A percentile compares a stretch with the other conserved stretches of the same genome.
phyloP scores from a whole-genome alignment of 1,284 basidiomycete species.

The Sporisorium reilianum region DNA sequence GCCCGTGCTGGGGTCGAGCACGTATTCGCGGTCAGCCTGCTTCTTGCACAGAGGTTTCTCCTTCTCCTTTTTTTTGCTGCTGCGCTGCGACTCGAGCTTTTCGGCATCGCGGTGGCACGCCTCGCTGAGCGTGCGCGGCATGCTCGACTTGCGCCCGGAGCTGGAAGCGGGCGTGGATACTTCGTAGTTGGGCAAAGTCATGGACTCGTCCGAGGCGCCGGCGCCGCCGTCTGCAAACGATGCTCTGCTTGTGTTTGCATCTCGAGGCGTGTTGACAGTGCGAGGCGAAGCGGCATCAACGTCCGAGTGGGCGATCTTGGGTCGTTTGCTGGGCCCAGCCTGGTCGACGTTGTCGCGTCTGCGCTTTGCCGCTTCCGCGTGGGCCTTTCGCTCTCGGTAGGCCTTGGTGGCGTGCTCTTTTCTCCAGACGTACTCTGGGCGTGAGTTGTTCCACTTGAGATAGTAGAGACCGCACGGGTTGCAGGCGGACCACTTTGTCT shows the following conservation, averaged over 20 bases:
- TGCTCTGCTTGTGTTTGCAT: slow-evolving; percentile 7
- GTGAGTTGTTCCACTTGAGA: slow-evolving; percentile 56
- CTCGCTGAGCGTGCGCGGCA: slow-evolving; percentile 50
- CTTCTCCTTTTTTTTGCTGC: slow-evolving; percentile 37
- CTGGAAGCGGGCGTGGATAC: slow-evolving; percentile 17
- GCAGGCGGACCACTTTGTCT: slow-evolving; percentile 60
- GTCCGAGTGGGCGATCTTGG: slow-evolving; percentile 24
- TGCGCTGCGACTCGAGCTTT: slow-evolving; percentile 41
- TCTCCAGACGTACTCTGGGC: slow-evolving; percentile 57
- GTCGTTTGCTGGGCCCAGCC: slow-evolving; percentile 21
- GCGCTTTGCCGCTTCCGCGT: slow-evolving; percentile 33
- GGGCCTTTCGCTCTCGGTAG: slow-evolving; percentile 32
- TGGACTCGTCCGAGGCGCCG: slow-evolving; percentile 15
- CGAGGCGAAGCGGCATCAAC: slow-evolving; percentile 30
- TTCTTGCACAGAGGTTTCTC: slow-evolving; percentile 45
- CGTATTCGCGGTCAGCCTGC: slow-evolving; percentile 41
- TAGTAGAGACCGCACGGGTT: slow-evolving; percentile 66
- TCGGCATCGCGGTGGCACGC: slow-evolving; percentile 48
- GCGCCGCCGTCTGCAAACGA: slow-evolving; percentile 7
- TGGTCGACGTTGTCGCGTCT: slow-evolving; percentile 16
- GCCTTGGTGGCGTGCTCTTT: slow-evolving; percentile 44
- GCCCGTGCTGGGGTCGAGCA: slow-evolving; percentile 46
- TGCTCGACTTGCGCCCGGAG: slow-evolving; percentile 36
- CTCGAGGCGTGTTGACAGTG: slow-evolving; percentile 21
- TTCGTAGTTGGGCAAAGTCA: slow-evolving; percentile 34